These are phyloP conservation scores for Allomyces arbusculus DNA, from an alignment of 192 early-diverging fungal genomes.

Conservation along the genomic window DNA sequence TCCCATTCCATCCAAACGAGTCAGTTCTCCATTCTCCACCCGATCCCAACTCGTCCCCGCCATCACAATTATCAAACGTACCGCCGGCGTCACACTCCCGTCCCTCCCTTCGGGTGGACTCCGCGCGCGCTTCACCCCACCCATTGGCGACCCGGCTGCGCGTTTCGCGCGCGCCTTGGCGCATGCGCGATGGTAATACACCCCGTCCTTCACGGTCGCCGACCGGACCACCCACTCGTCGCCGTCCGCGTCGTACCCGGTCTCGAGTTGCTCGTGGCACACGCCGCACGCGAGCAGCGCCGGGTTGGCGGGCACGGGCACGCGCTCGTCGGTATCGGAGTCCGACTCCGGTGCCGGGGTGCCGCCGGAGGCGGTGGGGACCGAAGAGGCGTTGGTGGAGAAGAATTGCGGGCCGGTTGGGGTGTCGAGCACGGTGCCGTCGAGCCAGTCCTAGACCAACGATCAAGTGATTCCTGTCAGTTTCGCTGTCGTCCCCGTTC, in stretches of 20 bases:
- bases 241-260: not conserved
- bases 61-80: too few relatives aligned
- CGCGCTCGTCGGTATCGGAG: not conserved
- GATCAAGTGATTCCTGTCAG: not conserved
- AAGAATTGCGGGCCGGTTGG: not conserved
- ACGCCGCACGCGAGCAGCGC: not conserved
- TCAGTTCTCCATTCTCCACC: too few relatives aligned
- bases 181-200: not conserved
- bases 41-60: too few relatives aligned
- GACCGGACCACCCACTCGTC: not conserved
- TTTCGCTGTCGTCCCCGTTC: too few relatives aligned
- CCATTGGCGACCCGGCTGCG: not conserved
- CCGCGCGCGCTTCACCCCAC: too few relatives aligned
- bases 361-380: not conserved
- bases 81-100: too few relatives aligned
- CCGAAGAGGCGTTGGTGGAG: not conserved
- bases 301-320: not conserved
- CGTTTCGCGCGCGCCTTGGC: not conserved
- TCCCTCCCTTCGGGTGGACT: too few relatives aligned
- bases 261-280: not conserved
- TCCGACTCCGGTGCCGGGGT: not conserved
- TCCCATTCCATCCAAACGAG: too few relatives aligned
- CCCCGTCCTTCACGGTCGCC: not conserved
- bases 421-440: not conserved
- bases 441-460: not conserved